Conservation (phyloP, 1,284 basidiomycete species). For the Lentinus polychrous region DNA sequence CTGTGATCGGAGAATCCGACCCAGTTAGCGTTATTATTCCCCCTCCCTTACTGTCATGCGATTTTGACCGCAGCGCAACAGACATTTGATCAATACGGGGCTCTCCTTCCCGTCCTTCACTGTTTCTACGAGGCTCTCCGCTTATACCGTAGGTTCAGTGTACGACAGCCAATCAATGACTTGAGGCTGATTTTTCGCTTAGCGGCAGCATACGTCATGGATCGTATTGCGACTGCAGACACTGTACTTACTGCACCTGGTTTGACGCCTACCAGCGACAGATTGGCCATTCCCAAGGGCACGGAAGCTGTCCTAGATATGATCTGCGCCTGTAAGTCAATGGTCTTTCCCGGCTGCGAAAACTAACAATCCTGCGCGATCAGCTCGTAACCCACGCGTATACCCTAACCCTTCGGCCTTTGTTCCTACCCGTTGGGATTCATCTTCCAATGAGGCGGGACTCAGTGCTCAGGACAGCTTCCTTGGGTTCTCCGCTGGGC, state of each 20-base stretch:
- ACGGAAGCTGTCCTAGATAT: constrained; percentile 12
- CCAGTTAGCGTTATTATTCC: constrained; percentile 7
- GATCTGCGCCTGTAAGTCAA: constrained; percentile 13
- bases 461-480: constrained; percentile 14
- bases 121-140: constrained; percentile 17
- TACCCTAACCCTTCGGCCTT: constrained; percentile 24
- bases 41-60: no score
- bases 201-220: constrained; percentile 13
- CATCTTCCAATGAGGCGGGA: background rate
- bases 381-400: constrained; percentile 16
- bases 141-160: constrained; percentile 13
- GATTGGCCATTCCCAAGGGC: constrained; percentile 9
- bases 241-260: constrained; percentile 4
- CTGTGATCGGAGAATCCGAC: constrained; percentile 8
- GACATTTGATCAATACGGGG: constrained; percentile 13
- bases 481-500: constrained; percentile 16
- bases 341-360: background rate
- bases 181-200: background rate
- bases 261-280: constrained; percentile 4
- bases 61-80: no score
- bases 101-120: constrained; percentile 8
- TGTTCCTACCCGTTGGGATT: constrained; percentile 26
- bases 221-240: constrained; percentile 11
- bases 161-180: background rate
- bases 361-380: background rate